Percentiles rank a stretch among this genome's conserved stretches.
Evolutionary conservation across 2,329 filamentous ascomycete species (phyloP).

Genomic region (Pseudogymnoascus sp.): DNA sequence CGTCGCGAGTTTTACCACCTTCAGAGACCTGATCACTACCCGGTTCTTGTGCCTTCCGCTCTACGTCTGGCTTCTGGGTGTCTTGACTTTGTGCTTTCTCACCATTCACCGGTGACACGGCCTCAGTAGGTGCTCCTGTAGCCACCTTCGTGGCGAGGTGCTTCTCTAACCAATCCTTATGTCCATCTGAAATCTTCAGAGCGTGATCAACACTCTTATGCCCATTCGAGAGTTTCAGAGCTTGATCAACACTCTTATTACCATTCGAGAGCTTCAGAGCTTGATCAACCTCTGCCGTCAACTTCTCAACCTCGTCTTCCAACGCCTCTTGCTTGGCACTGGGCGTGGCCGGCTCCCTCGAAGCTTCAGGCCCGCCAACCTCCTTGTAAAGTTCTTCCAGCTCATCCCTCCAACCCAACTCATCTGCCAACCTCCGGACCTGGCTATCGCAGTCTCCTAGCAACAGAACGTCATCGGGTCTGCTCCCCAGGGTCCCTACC

Average conservation of each 20-base stretch:
- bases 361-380: slow-evolving; percentile 53
- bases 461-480: slow-evolving; percentile 75
- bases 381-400: slow-evolving; percentile 67
- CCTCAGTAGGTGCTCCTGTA: neutral
- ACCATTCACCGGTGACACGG: neutral
- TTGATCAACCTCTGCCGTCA: slow-evolving; percentile 22
- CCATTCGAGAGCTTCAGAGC: slow-evolving; percentile 11
- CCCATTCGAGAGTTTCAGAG: slow-evolving; percentile 26
- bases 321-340: slow-evolving; percentile 21
- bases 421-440: slow-evolving; percentile 68
- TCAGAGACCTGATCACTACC: neutral
- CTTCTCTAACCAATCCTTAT: slow-evolving; percentile 23
- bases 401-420: slow-evolving; percentile 78
- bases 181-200: slow-evolving; percentile 27
- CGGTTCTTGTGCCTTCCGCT: neutral
- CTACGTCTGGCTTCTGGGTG: neutral
- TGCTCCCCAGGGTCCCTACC: slow-evolving; percentile 69
- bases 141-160: slow-evolving; percentile 18
- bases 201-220: slow-evolving; percentile 26
- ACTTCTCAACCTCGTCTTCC: slow-evolving; percentile 20
- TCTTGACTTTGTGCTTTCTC: neutral
- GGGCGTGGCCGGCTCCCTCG: slow-evolving; percentile 39
- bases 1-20: neutral
- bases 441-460: slow-evolving; percentile 79
- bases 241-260: slow-evolving; percentile 25